Evolutionary conservation across 169 alveolate species (phyloP), one percentile per base, ranked within the genome.

Genomic region (Plasmodium gallinaceum): DNA sequence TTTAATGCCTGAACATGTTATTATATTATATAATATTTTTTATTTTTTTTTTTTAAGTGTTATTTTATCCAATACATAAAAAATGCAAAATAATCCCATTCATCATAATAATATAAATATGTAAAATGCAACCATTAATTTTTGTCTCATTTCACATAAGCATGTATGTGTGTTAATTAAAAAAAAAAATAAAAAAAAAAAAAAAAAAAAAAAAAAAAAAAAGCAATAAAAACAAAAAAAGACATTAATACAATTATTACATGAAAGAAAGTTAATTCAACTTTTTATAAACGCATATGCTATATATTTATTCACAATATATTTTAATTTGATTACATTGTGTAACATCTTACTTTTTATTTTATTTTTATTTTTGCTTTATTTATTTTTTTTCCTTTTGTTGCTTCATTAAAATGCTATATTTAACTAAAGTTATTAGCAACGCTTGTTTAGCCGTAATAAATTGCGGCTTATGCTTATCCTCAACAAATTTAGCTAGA

Each of bases 401-500:
- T 65, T 12, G 8, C 32, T 20, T 65, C 51, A 46, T 32, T 3
- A 66, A 18, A 69, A 83, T 83, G 91, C 9, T 69, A 58, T 66
- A 83, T 68, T 52, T 83, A 22, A 83, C 91, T 9, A 83, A 52
- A 62, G 52, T 83, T 9, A 22, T 70, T 18, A 57, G 26, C 48
- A 83, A 83, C 43, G 85, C 91, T 37, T 69, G 91, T 37, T 42
- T 83, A 22, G 69, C 91, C 20, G 45, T 83, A 16, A 16, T 83
- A 62, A 83, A 83, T 45, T 69, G 85, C n/a, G 74, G 91, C 37
- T 32, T 83, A 42, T 66, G 83, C 3, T 5, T 83, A 20, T 68
- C 91, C 0, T 26, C 85, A 18, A 66, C 80, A 60, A 83, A 37
- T 43, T 46, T 83, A n/a, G 83, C 91, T 3, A 52, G 91, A 69